phyloP scores from a whole-genome alignment of 1,139 yeast species.

The Suhomyces panamericanus region DNA sequence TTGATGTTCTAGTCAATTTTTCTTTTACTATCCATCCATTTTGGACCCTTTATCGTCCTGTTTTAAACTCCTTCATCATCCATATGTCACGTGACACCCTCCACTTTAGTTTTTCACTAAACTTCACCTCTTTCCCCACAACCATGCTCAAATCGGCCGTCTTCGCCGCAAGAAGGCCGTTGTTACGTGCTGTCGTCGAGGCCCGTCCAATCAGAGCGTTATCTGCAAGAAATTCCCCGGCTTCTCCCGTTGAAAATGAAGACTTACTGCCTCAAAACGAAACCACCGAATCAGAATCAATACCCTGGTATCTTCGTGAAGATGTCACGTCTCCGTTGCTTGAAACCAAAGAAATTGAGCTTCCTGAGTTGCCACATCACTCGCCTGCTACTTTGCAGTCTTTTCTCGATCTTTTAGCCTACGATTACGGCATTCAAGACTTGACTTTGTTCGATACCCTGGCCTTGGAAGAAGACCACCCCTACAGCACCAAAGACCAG shows the following conservation, averaged over 20 bases:
- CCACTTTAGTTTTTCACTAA: background rate
- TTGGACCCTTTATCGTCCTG: background rate
- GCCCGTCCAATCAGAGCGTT: background rate
- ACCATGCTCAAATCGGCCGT: constrained; percentile 1
- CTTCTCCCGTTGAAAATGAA: background rate
- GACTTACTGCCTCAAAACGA: background rate
- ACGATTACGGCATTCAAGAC: constrained; percentile 66
- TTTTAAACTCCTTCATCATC: background rate
- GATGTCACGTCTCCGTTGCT: constrained; percentile 42
- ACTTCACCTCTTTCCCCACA: background rate
- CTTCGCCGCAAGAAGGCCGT: background rate
- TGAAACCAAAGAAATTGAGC: constrained; percentile 31
- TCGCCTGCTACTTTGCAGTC: constrained; percentile 53
- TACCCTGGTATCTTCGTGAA: constrained; percentile 67
- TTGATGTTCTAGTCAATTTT: too few species aligned
- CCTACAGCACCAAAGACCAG: constrained; percentile 35
- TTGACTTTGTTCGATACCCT: constrained; percentile 55
- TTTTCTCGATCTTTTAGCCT: constrained; percentile 49
- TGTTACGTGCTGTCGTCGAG: background rate
- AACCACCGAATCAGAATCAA: constrained; percentile 11
- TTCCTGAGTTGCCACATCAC: constrained; percentile 54
- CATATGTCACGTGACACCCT: background rate
- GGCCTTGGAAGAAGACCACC: constrained; percentile 39
- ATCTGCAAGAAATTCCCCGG: background rate
- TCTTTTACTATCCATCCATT: background rate